These are phyloP conservation scores for Cladosporium velox DNA, from an alignment of 2,329 filamentous ascomycete species.

Conservation along the genomic window DNA sequence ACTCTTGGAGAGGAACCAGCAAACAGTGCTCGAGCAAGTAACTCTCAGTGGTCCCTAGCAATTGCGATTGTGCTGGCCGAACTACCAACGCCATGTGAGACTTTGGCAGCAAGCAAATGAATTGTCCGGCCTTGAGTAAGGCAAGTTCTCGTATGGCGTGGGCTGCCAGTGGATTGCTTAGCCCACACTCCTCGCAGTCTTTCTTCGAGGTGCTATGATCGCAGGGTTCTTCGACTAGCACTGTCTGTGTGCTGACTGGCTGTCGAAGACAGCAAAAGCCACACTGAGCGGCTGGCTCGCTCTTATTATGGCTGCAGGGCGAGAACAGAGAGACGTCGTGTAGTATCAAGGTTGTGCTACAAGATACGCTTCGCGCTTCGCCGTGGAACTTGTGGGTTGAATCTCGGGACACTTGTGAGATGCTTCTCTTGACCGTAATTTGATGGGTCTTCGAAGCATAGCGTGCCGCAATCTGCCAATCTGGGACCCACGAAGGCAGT, in stretches of 20 bases:
- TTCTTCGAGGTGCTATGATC: not conserved
- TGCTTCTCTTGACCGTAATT: not conserved
- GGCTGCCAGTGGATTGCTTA: not conserved
- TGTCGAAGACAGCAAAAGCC: not conserved
- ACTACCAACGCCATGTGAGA: not conserved
- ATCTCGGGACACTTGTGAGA: not conserved
- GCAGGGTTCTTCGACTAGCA: not conserved
- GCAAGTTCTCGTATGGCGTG: not conserved
- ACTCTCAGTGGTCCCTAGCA: not conserved
- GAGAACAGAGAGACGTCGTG: not conserved
- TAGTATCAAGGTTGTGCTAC: not conserved
- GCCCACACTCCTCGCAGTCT: not conserved
- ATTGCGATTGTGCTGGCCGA: not conserved
- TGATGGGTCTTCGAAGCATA: not conserved
- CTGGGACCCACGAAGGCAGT: not conserved
- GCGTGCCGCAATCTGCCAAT: not conserved
- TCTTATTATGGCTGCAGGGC: not conserved
- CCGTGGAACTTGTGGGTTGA: not conserved
- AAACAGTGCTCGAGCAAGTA: not conserved
- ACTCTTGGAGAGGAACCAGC: not conserved
- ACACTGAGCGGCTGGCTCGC: not conserved
- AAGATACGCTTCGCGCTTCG: not conserved
- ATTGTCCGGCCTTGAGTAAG: not conserved
- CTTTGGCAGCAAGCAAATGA: not conserved
- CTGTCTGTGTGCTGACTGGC: not conserved